Base-by-base conservation (phyloP, 73 alveolate genomes). In the Loxodes magnus region DNA sequence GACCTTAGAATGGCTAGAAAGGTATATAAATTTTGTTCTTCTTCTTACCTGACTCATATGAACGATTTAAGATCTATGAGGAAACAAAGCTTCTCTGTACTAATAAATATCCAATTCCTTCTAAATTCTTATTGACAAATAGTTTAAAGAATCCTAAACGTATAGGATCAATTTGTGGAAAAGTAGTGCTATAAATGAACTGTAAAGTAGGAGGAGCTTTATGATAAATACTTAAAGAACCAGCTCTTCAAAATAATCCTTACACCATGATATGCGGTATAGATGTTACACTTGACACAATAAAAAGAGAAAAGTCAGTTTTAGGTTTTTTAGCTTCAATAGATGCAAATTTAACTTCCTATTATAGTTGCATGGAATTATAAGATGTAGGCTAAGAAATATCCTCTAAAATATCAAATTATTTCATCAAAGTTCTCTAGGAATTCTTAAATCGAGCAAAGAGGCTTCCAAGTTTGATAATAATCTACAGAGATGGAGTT, bases 171-270 rank as follows among this genome's bases (percentile, higher is more conserved):
- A 46, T 46, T 23, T 25, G 22, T 37, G 9, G 22, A 0, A 46
- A 46, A 46, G 70, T 92, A 15, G 42, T 92, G 51, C 77, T 87
- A 44, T 82, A 92, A 68, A 81, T 92, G 9, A 76, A 77, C 39
- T 96, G 96, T 24, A 92, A 92, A 54, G 62, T 71, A 20, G 96
- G 96, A 15, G 94, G 95, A 33, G 71, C 65, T 34, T 95, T 95
- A 22, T 92, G 98, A 97, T 74, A 88, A 31, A 82, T 87, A 1
- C 79, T 70, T 51, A 63, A 51, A 46, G 54, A 80, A 35, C 94
- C 92, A 25, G 64, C 83, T 49, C 41, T 73, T 43, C 67, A 66
- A 36, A n/a, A n/a, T n/a, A n/a, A n/a, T n/a, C 38, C 56, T 59
- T 81, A 87, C 35, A 79, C 95, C 4, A 88, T 88, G 94, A 52